phyloP scores from a whole-genome alignment of 257 asterid genomes.

The Ajuga chamaepitys region DNA sequence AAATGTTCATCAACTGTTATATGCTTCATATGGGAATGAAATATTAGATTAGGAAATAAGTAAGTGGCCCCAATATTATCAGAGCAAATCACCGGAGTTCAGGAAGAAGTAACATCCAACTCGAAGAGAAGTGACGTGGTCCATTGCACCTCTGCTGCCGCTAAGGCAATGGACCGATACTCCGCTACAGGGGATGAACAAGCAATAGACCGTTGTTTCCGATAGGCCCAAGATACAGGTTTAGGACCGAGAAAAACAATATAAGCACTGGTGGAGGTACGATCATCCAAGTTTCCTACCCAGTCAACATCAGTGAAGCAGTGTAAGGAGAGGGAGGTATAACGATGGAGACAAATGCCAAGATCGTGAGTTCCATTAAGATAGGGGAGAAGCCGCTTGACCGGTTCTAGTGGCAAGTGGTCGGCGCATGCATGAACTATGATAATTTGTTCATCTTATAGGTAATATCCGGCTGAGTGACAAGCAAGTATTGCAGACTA shows the following conservation, averaged over 20 bases:
- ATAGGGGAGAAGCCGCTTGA: not conserved
- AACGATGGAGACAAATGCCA: not conserved
- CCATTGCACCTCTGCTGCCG: not conserved
- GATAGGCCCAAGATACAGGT: not conserved
- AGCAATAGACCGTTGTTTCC: not conserved
- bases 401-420: not conserved
- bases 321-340: not conserved
- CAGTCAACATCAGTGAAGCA: not conserved
- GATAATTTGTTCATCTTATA: not conserved
- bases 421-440: not conserved
- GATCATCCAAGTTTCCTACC: too few species aligned
- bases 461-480: not conserved
- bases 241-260: not conserved
- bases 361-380: not conserved
- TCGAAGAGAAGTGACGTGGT: not conserved
- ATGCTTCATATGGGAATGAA: not conserved
- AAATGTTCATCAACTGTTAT: not conserved
- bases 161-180: too few species aligned
- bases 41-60: not conserved
- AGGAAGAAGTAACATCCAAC: too few species aligned
- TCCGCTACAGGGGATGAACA: not conserved
- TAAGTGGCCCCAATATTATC: not conserved
- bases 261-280: too few species aligned
- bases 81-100: not conserved
- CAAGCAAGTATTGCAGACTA: too few species aligned